Evolutionary conservation across 768 basidiomycete species (phyloP).

Genomic region (Mycena galopus): DNA sequence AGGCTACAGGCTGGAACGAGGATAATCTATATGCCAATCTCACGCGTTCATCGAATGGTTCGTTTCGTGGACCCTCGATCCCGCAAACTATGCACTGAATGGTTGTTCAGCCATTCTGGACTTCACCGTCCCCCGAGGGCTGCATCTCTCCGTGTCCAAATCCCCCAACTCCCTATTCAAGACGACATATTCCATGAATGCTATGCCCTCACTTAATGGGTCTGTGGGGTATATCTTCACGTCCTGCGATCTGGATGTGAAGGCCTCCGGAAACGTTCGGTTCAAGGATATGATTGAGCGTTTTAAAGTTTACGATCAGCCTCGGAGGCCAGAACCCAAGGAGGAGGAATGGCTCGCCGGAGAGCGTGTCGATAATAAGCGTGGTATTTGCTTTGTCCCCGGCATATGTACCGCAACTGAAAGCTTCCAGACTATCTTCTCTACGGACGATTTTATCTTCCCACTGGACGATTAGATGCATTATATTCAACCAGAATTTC

Average conservation of each 20-base stretch:
- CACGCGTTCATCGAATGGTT: conserved; percentile 91
- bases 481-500: conserved; percentile 87
- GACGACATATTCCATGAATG: conserved; percentile 93
- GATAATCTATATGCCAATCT: conserved; percentile 94
- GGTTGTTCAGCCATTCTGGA: conserved; percentile 82
- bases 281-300: conserved; percentile 93
- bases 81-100: conserved; percentile 22
- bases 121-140: conserved; percentile 87
- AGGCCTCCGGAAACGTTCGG: conserved; percentile 75
- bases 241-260: conserved; percentile 83
- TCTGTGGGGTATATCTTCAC: conserved; percentile 95
- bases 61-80: conserved; percentile 21
- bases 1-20: conserved; percentile 96
- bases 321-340: conserved; percentile 81
- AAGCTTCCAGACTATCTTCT: conserved; percentile 84
- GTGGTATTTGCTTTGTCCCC: conserved; percentile 64
- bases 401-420: conserved; percentile 29
- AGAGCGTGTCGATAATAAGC: conserved; percentile 77
- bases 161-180: conserved; percentile 91
- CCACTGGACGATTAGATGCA: conserved; percentile 89
- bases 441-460: conserved; percentile 92
- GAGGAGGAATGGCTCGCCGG: conserved; percentile 89
- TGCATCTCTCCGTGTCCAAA: conserved; percentile 86
- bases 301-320: conserved; percentile 87
- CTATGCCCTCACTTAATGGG: conserved; percentile 92